Conservation (phyloP, 2,329 filamentous ascomycete genomes). For the Furcasterigmium sp. region DNA sequence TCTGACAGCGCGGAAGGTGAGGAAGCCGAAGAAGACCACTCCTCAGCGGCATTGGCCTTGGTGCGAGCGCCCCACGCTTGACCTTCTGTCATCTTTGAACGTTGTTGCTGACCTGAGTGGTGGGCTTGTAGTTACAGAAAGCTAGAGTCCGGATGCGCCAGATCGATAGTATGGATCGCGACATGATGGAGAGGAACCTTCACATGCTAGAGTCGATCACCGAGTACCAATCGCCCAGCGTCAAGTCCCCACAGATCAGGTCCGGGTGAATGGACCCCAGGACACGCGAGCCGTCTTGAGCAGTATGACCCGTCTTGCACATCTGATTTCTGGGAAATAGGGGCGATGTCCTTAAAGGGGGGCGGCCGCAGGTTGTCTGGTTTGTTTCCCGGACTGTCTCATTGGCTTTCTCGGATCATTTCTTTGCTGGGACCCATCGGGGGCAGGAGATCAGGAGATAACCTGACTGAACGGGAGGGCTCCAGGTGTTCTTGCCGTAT, state of each 20-base stretch:
- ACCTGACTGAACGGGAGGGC: too few relatives aligned
- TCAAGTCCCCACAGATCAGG: not conserved
- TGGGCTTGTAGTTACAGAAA: slow-evolving; percentile 13
- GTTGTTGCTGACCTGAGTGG: slow-evolving; percentile 16
- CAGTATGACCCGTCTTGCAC: not conserved
- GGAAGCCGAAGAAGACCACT: slow-evolving; percentile 48
- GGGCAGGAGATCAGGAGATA: too few relatives aligned
- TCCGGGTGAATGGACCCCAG: not conserved
- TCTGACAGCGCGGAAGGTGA: slow-evolving; percentile 44
- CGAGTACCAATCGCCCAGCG: slow-evolving; percentile 10
- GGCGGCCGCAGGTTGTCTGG: not conserved
- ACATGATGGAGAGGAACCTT: slow-evolving; percentile 51
- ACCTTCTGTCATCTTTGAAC: slow-evolving; percentile 22
- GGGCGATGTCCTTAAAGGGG: not conserved
- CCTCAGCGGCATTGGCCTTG: slow-evolving; percentile 61
- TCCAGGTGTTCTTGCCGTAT: too few relatives aligned
- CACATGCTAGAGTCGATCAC: slow-evolving; percentile 19
- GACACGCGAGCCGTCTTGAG: not conserved
- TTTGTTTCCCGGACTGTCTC: not conserved
- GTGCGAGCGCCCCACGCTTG: slow-evolving; percentile 52
- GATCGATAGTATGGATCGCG: slow-evolving; percentile 48
- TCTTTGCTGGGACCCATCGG: not conserved
- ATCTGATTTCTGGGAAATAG: not conserved
- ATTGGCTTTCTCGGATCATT: not conserved
- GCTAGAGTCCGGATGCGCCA: slow-evolving; percentile 37